A percentile compares a stretch with the other conserved stretches of the same genome.
These are phyloP conservation scores for Ganoderma boninense DNA, from an alignment of 1,284 basidiomycete species.

Conservation along the genomic window DNA sequence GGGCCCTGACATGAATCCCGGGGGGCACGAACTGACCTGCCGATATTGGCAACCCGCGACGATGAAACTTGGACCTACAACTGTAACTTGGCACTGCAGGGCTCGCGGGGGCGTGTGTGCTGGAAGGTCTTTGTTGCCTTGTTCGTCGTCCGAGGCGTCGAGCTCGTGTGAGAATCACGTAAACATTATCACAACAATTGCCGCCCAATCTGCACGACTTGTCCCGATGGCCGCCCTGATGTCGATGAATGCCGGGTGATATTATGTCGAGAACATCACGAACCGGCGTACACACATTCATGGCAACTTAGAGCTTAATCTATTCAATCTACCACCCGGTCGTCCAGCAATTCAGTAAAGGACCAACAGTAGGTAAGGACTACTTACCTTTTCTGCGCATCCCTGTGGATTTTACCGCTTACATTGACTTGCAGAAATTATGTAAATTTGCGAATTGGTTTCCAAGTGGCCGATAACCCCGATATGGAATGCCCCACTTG, in stretches of 20 bases:
- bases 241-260: neutral
- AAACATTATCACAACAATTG: constrained; percentile 2
- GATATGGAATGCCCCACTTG: neutral
- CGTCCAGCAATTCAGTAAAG: too few relatives aligned
- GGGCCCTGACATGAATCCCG: neutral
- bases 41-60: constrained; percentile 20
- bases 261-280: neutral
- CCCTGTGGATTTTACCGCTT: too few relatives aligned
- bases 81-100: neutral
- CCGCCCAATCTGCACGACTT: neutral
- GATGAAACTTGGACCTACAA: constrained; percentile 22
- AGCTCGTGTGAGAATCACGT: constrained; percentile 6
- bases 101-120: constrained; percentile 5
- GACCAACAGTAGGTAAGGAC: too few relatives aligned
- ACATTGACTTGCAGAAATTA: neutral
- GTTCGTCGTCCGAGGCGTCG: constrained; percentile 2
- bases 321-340: too few relatives aligned
- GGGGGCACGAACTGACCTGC: constrained; percentile 24
- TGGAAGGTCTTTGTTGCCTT: constrained; percentile 5
- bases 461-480: neutral
- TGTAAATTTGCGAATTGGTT: neutral
- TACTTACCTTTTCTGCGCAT: too few relatives aligned
- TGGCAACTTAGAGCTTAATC: too few relatives aligned
- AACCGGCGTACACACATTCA: neutral
- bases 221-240: neutral